Evolutionary conservation across 23 red algal species (phyloP), one percentile per base, ranked within the genome.

Genomic region (Gracilaria domingensis): DNA sequence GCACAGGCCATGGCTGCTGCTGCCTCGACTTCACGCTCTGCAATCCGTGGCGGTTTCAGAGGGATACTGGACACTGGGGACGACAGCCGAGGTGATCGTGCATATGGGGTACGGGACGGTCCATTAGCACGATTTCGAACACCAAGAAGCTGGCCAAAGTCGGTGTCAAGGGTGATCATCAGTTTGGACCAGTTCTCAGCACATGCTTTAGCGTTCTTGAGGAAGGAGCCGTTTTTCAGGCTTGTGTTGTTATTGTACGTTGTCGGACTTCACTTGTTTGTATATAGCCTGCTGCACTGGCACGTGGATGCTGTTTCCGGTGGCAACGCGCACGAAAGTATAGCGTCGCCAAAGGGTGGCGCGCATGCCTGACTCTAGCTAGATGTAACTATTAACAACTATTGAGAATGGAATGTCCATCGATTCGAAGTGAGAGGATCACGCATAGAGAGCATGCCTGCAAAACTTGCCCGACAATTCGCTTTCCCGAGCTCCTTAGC

Each of bases 211-310:
- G 82, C 78, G 12, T 86, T 93, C 51, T 59, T 96, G 37, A 61
- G 94, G 60, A 86, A 85, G 30, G 94, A 96, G 55, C 94, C 94
- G 21, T 54, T 88, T 44, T 55, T 96, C 12, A 79, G 94, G 9
- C 66, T 96, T 34, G 87, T 79, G 32, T 37, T 96, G 23, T 18
- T 96, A 4, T 40, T 88, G 16, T 96, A 96, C 70, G 32, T 91
- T 29, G 70, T 92, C 48, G 73, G 55, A 48, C 29, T 93, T 48
- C 94, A 96, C 54, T 29, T 91, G 70, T 85, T 96, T 72, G 82
- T 96, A 75, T 96, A 91, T 42, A 91, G 88, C 70, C 55, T 96
- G 34, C 82, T 96, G 34, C 94, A 92, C 65, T 94, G 82, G 81
- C 92, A 94, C 69, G 90, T 86, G 45, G 90, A 79, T 20, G 23